Base-by-base conservation (phyloP, 805 yeast genomes). In the Pichia scutulata region DNA sequence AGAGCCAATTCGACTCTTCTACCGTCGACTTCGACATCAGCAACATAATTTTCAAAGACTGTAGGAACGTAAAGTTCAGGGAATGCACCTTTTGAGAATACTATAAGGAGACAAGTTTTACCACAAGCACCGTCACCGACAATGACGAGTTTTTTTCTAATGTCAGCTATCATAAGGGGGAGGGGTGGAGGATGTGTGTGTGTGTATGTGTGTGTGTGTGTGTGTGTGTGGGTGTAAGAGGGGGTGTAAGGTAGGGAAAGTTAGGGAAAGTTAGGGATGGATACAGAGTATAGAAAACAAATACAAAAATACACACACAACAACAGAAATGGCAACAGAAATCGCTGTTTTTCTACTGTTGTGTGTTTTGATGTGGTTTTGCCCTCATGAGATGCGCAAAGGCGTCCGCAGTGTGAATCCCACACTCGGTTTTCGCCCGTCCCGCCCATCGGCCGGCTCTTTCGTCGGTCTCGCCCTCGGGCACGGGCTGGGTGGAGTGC, bases 61-160 rank as follows among this genome's bases (percentile, higher is more conserved):
- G 97, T 89, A 65, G 97, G 97, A 45, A 89, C 96, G 66, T 89
- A 89, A 55, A 88, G 92, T 69, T 88, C 95, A 53, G 96, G 97
- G 77, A 89, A 89, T 58, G 83, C 87, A 64, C 89, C 96, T 73
- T 84, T 88, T 61, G 86, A 86, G 69, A 82, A 86, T 53, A 80
- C 86, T 74, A 89, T 89, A 69, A 89, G 77, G 61, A 89, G 74
- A 79, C 96, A 89, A 8, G 97, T 89, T 67, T 89, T 89, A 74
- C 97, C 97, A 76, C 96, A 89, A 52, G 96, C 96, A 81, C 97
- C 97, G 70, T 89, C 97, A 70, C 97, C 97, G 51, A 89, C 96
- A 65, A 89, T 87, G 68, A 89, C 97, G 65, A 89, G 78, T 72
- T 89, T 89, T 73, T 85, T 82, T 76, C 89, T 73, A 60, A 75